Evolutionary conservation across 2,329 filamentous ascomycete species (phyloP).

Genomic region (Neopestalotiopsis clavispora): DNA sequence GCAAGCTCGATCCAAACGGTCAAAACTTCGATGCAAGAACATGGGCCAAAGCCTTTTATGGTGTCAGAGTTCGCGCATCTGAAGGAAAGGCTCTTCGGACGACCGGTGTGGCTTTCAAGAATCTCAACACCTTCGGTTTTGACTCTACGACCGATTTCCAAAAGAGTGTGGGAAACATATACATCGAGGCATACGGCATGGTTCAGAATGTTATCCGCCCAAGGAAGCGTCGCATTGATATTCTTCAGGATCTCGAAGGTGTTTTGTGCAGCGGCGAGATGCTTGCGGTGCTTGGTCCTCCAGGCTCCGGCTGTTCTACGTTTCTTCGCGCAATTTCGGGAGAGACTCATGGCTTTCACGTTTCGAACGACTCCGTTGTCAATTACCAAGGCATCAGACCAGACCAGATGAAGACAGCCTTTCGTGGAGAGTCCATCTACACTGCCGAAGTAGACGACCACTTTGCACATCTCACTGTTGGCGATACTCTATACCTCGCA

Average conservation of each 20-base stretch:
- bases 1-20: too few species aligned
- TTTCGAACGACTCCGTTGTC: neutral
- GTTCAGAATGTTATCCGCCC: neutral
- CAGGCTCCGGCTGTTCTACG: slow-evolving; percentile 62
- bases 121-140: slow-evolving; percentile 42
- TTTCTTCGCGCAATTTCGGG: slow-evolving; percentile 60
- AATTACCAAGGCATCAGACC: slow-evolving; percentile 39
- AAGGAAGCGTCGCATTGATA: slow-evolving; percentile 46
- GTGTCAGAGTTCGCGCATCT: too few species aligned
- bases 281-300: slow-evolving; percentile 46
- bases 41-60: too few species aligned
- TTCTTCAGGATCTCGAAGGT: slow-evolving; percentile 56
- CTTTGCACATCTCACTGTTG: slow-evolving; percentile 68
- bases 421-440: slow-evolving; percentile 63
- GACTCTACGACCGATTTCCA: slow-evolving; percentile 42
- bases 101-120: slow-evolving; percentile 41
- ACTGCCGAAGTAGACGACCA: slow-evolving; percentile 69
- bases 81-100: too few species aligned
- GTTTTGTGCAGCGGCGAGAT: slow-evolving; percentile 55
- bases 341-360: slow-evolving; percentile 52
- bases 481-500: slow-evolving; percentile 67
- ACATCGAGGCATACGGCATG: too few species aligned
- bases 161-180: slow-evolving; percentile 17
- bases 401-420: slow-evolving; percentile 56
- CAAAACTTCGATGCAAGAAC: too few species aligned